Evolutionary conservation across 257 asterid genomes (phyloP), one percentile per base, ranked within the genome.

Genomic region (Solanum clarkiae): DNA sequence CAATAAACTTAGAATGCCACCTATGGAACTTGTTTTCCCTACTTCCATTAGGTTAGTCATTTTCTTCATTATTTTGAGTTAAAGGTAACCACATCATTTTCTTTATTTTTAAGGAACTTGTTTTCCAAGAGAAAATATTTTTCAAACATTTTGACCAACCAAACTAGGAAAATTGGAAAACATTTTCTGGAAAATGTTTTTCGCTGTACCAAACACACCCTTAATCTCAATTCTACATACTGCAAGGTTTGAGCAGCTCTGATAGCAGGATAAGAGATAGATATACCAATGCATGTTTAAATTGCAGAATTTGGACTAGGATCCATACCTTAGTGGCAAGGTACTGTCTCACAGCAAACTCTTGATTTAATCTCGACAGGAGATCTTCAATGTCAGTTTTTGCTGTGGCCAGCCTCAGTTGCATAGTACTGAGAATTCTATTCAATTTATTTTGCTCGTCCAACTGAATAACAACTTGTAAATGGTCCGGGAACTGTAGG

Each of bases 321-420:
- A 84, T 87, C 71, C 53, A 80, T 86, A 94, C 96, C 95, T 92
- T 92, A 57, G 91, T 85, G 10, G 90, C 85, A 83, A 92, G 94
- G 82, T 89, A 91, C 70, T 87, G 89, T 86, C 90, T 88, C n/a
- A 82, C 91, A 87, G 96, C 84, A 86, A 88, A 88, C 90, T 94
- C 97, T 84, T 91, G 94, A 87, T 88, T 74, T 68, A 89, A 86
- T 89, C 96, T 92, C 82, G 91, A 85, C 29, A 88, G 84, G 53
- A 92, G 95, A 88, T 91, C 92, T 81, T 92, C 93, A 62, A 89
- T 68, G 86, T 91, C 95, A 66, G 90, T 86, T 86, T 87, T 90
- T 84, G 94, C 90, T 40, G 93, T 86, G 83, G 84, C 86, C 55
- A 91, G 72, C 80, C 84, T 86, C 86, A 86, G 90, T 85, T 91